phyloP scores from a whole-genome alignment of 2,329 filamentous ascomycete genomes.

The Fusarium chuoi region DNA sequence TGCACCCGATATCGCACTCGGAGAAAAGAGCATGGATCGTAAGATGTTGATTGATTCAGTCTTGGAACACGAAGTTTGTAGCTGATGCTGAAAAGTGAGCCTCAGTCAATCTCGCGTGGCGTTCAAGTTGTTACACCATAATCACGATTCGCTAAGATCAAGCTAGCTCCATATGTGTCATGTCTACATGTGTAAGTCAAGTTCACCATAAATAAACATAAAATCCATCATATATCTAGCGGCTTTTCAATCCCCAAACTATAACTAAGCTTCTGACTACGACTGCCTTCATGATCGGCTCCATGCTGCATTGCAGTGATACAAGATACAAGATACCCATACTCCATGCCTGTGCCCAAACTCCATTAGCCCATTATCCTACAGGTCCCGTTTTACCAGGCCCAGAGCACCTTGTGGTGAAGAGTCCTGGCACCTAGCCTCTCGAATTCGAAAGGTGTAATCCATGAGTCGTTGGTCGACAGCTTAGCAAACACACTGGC shows the following conservation, averaged over 20 bases:
- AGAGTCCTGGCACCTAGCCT: constrained; percentile 82
- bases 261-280: constrained; percentile 5
- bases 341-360: constrained; percentile 41
- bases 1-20: constrained; percentile 27
- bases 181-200: neutral
- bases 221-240: constrained; percentile 2
- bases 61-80: constrained; percentile 1
- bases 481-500: constrained; percentile 96
- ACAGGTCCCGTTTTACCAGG: constrained; percentile 56
- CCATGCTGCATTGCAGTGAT: constrained; percentile 17
- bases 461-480: constrained; percentile 94
- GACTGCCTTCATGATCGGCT: neutral
- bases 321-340: constrained; percentile 30
- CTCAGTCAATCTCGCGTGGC: neutral
- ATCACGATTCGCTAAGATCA: neutral
- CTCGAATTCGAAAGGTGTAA: constrained; percentile 88
- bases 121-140: neutral
- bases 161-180: constrained; percentile 4
- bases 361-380: constrained; percentile 31
- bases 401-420: constrained; percentile 81
- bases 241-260: constrained; percentile 8
- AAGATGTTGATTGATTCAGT: neutral
- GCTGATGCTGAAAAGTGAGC: neutral
- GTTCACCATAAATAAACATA: too few species aligned
- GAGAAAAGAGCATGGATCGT: neutral